Evolutionary conservation across 257 asterid species (phyloP).

Genomic region (Solanum acaule): DNA sequence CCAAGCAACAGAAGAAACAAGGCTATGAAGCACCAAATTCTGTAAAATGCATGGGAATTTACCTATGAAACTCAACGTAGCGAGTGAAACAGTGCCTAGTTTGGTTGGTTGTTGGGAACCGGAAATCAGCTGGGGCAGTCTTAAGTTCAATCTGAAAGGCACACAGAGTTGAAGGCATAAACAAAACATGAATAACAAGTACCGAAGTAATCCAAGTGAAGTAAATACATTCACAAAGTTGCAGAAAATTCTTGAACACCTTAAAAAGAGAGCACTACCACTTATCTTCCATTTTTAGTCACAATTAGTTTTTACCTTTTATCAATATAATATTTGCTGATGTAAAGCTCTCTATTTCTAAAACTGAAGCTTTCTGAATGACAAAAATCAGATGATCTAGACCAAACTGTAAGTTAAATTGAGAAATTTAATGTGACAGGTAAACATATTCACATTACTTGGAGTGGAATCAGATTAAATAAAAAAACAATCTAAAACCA

Average conservation of each 20-base stretch:
- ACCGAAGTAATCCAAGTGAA: background rate
- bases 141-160: conserved; percentile 58
- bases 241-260: background rate
- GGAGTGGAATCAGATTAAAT: background rate
- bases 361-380: background rate
- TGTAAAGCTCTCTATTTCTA: background rate
- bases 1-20: background rate
- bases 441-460: background rate
- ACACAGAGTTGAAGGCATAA: background rate
- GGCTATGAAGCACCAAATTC: background rate
- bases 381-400: background rate
- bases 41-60: background rate
- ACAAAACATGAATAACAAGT: background rate
- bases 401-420: background rate
- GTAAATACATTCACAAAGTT: background rate
- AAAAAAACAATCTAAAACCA: background rate
- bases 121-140: conserved; percentile 94
- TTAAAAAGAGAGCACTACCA: background rate
- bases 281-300: background rate
- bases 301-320: background rate
- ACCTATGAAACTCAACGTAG: conserved; percentile 88
- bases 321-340: background rate
- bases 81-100: conserved; percentile 95
- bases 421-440: background rate
- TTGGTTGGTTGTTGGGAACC: conserved; percentile 96